A percentile compares a stretch with the other conserved stretches of the same genome.
Conservation (phyloP, 495 filamentous ascomycete genomes). For the Podospora didyma region DNA sequence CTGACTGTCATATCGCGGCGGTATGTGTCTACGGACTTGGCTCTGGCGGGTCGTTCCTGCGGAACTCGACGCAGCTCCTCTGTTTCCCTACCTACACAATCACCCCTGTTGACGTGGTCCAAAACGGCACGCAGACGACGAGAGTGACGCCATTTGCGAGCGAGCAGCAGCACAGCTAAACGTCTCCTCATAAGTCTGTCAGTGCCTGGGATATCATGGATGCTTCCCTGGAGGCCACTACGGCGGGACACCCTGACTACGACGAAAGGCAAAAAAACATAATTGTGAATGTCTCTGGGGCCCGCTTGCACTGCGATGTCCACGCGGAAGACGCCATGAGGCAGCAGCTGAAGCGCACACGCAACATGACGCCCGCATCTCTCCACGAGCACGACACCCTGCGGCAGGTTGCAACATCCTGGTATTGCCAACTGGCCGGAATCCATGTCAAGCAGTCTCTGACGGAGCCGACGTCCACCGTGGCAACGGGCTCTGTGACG, state of each 20-base stretch:
- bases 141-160: conserved; percentile 1
- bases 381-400: neutral
- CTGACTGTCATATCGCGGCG: conserved; percentile 3
- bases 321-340: neutral
- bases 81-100: conserved; percentile 5
- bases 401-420: neutral
- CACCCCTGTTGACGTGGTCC: conserved; percentile 5
- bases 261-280: too few species aligned
- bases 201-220: conserved; percentile 1
- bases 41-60: too few species aligned
- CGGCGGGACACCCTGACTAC: neutral
- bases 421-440: conserved; percentile 1
- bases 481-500: neutral
- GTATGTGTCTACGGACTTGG: too few species aligned
- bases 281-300: neutral
- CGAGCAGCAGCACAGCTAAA: too few species aligned
- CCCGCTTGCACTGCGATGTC: neutral
- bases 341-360: neutral
- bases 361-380: neutral
- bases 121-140: neutral
- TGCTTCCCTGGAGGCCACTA: neutral
- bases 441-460: conserved; percentile 3
- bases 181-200: neutral
- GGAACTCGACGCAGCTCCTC: conserved; percentile 6
- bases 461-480: neutral